These are phyloP conservation scores for Aspergillus ustus DNA, from an alignment of 2,329 filamentous ascomycete species.

Conservation along the genomic window DNA sequence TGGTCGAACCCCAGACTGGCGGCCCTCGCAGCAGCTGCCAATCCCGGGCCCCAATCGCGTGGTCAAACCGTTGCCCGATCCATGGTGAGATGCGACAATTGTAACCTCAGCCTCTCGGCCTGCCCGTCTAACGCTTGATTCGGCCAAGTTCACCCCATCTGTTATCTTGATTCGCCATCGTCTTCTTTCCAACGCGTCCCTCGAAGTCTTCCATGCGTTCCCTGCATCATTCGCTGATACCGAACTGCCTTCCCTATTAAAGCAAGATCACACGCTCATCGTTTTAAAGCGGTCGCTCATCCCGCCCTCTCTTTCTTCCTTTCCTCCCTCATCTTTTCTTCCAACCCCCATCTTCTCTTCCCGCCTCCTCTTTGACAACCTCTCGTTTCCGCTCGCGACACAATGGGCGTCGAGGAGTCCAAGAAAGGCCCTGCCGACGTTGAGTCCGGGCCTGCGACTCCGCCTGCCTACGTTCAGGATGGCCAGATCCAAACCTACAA, in stretches of 20 bases:
- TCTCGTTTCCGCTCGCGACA: background rate
- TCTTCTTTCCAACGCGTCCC: background rate
- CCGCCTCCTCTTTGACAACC: background rate
- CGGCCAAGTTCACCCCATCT: background rate
- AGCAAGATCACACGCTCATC: slow-evolving; percentile 10
- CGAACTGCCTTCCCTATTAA: slow-evolving; percentile 9
- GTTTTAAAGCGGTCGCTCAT: background rate
- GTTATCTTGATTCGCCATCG: slow-evolving; percentile 14
- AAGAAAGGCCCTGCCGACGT: slow-evolving; percentile 13
- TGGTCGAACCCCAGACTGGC: slow-evolving; percentile 8
- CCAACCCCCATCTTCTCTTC: background rate
- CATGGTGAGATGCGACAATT: slow-evolving; percentile 15
- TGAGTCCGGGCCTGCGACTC: slow-evolving; percentile 3
- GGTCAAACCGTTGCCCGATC: slow-evolving; percentile 16
- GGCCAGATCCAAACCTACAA: slow-evolving; percentile 10
- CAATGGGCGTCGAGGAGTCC: slow-evolving; percentile 16
- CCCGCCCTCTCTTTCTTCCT: slow-evolving; percentile 3
- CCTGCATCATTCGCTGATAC: background rate
- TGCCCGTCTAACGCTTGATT: slow-evolving; percentile 4
- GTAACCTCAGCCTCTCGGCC: slow-evolving; percentile 23
- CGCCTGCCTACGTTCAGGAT: slow-evolving; percentile 18
- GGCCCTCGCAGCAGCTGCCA: background rate
- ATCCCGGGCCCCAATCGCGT: slow-evolving; percentile 5
- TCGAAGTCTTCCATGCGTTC: background rate
- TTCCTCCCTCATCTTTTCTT: background rate